Evolutionary conservation across 768 basidiomycete species (phyloP).

Genomic region (Exidia glandulosa): DNA sequence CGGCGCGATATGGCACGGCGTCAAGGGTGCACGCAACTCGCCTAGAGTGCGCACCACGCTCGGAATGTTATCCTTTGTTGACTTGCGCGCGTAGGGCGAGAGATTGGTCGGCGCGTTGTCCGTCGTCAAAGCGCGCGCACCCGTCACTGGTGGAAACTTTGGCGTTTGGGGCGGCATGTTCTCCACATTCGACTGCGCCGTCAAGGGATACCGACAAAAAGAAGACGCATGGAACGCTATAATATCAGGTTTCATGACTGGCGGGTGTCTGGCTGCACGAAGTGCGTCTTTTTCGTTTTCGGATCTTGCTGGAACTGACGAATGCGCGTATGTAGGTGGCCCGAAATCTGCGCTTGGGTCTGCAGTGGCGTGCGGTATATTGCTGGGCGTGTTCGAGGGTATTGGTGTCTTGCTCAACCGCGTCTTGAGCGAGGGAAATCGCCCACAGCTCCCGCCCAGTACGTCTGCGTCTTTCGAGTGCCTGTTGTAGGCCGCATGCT

Average conservation of each 20-base stretch:
- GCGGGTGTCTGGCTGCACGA: conserved; percentile 87
- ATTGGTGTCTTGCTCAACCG: conserved; percentile 88
- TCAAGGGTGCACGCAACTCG: conserved; percentile 95
- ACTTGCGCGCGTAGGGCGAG: conserved; percentile 54
- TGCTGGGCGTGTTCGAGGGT: conserved; percentile 90
- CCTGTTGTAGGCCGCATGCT: neutral
- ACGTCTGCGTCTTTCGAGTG: conserved; percentile 21
- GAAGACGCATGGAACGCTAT: conserved; percentile 99
- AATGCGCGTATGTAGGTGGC: conserved; percentile 48
- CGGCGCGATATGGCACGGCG: conserved; percentile 97
- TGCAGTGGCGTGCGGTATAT: conserved; percentile 92
- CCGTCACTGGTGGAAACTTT: conserved; percentile 96
- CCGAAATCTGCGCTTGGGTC: conserved; percentile 83
- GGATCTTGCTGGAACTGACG: neutral
- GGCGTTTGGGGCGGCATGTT: conserved; percentile 97
- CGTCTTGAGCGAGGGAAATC: conserved; percentile 73
- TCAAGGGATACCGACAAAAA: conserved; percentile 94
- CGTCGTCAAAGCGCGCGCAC: conserved; percentile 95
- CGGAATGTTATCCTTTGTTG: neutral
- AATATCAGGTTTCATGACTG: conserved; percentile 96
- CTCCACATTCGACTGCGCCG: conserved; percentile 95
- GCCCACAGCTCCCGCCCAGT: conserved; percentile 75
- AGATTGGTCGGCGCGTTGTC: conserved; percentile 88
- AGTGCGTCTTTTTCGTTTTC: conserved; percentile 44
- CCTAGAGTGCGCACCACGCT: conserved; percentile 55